phyloP scores from a whole-genome alignment of 805 yeast genomes.

The Nadsonia fulvescens region DNA sequence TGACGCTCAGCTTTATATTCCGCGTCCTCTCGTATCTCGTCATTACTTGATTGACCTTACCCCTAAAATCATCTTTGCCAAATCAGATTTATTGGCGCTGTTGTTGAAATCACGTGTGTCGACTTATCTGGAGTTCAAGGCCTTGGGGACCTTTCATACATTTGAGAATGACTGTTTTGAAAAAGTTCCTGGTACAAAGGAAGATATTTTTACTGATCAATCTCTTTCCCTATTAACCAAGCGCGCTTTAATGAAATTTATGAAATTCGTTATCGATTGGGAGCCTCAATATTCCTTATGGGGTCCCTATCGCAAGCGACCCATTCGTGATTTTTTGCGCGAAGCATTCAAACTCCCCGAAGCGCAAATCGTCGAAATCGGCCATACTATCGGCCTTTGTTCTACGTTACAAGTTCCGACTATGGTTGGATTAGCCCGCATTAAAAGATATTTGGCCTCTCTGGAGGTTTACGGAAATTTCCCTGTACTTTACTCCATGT shows the following conservation, averaged over 20 bases:
- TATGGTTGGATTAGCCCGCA: conserved; percentile 59
- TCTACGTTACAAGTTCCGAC: conserved; percentile 42
- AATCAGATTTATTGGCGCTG: conserved; percentile 67
- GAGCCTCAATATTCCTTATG: conserved; percentile 40
- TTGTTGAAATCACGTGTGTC: conserved; percentile 74
- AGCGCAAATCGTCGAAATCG: conserved; percentile 67
- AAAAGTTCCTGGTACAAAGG: conserved; percentile 69
- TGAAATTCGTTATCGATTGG: conserved; percentile 69
- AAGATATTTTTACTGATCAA: conserved; percentile 86
- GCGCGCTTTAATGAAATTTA: conserved; percentile 75
- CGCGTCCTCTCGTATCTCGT: conserved; percentile 43
- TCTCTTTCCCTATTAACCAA: conserved; percentile 56
- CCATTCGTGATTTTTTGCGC: conserved; percentile 41
- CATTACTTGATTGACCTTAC: conserved; percentile 78
- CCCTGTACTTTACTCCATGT: conserved; percentile 82
- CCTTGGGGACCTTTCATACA: conserved; percentile 79
- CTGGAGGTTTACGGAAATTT: conserved; percentile 87
- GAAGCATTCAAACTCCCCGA: conserved; percentile 51
- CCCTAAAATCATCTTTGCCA: conserved; percentile 78
- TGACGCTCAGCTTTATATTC: conserved; percentile 68
- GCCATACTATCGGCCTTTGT: conserved; percentile 73
- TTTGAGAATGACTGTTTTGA: conserved; percentile 83
- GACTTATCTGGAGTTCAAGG: conserved; percentile 81
- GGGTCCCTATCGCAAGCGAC: conserved; percentile 33
- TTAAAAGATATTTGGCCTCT: conserved; percentile 66